phyloP scores from a whole-genome alignment of 2,329 filamentous ascomycete species.

The Penicillium sp. region DNA sequence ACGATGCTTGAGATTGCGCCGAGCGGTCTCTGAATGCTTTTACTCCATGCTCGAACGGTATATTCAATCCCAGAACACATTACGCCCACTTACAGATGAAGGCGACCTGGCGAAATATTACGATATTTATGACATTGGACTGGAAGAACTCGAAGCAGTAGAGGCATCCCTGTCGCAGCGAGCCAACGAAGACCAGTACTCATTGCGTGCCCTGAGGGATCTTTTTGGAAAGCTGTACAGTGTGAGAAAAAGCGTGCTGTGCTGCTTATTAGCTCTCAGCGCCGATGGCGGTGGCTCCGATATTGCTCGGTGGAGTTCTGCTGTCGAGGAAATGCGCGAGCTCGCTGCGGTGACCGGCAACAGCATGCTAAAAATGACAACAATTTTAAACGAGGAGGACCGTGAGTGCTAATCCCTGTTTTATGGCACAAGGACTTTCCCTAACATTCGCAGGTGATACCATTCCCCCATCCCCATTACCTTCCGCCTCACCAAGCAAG shows the following conservation, averaged over 20 bases:
- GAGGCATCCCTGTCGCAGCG: conserved; percentile 54
- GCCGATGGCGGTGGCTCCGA: conserved; percentile 70
- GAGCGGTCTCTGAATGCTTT: conserved; percentile 62
- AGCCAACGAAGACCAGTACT: conserved; percentile 67
- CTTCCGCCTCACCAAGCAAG: conserved; percentile 62
- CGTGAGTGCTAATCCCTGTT: conserved; percentile 43
- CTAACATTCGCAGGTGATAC: conserved; percentile 31
- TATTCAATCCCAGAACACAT: conserved; percentile 56
- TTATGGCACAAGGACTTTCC: neutral
- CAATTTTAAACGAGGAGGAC: conserved; percentile 69
- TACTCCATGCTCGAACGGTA: conserved; percentile 62
- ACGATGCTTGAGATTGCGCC: conserved; percentile 71
- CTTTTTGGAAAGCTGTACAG: conserved; percentile 72
- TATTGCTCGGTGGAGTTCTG: conserved; percentile 66
- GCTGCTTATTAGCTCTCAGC: conserved; percentile 78
- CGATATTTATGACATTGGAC: conserved; percentile 74
- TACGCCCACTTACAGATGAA: conserved; percentile 67
- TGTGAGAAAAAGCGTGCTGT: conserved; percentile 74
- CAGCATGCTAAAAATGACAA: conserved; percentile 58
- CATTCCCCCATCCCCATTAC: conserved; percentile 47
- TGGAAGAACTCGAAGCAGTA: conserved; percentile 64
- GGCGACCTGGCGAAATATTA: conserved; percentile 84
- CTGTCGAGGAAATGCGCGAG: conserved; percentile 63
- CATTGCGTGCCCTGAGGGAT: conserved; percentile 70
- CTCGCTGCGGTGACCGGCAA: conserved; percentile 54